phyloP scores from a whole-genome alignment of 805 yeast species.

The Candida ovalis region DNA sequence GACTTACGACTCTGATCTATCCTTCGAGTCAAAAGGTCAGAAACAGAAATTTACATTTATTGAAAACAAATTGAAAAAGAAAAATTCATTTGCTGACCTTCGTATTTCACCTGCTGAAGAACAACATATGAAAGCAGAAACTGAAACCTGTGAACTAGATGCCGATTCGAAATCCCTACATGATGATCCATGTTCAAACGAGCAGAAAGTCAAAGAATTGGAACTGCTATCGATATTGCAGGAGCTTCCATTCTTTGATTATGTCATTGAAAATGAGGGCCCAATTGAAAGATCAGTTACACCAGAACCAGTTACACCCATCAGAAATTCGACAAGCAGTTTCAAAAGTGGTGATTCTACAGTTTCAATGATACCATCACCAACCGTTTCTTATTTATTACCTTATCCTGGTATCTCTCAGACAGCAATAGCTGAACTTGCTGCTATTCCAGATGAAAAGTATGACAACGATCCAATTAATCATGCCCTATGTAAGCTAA shows the following conservation, averaged over 20 bases:
- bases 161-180: background rate
- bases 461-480: constrained; percentile 66
- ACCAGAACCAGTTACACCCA: constrained; percentile 17
- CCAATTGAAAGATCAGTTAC: constrained; percentile 1
- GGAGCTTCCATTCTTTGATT: constrained; percentile 23
- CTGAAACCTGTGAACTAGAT: background rate
- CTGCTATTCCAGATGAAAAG: constrained; percentile 80
- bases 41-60: background rate
- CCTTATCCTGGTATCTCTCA: constrained; percentile 47
- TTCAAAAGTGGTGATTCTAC: constrained; percentile 15
- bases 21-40: constrained; percentile 20
- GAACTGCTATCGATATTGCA: background rate
- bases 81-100: constrained; percentile 46
- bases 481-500: constrained; percentile 72
- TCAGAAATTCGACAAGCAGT: constrained; percentile 5
- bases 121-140: background rate
- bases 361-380: constrained; percentile 31
- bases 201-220: background rate
- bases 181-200: background rate
- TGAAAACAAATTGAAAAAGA: constrained; percentile 38
- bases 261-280: background rate
- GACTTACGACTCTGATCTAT: constrained; percentile 57
- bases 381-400: constrained; percentile 30
- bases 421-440: constrained; percentile 70
- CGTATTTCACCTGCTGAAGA: constrained; percentile 25